Evolutionary conservation across 2,329 filamentous ascomycete species (phyloP).

Genomic region (Drechmeria coniospora): DNA sequence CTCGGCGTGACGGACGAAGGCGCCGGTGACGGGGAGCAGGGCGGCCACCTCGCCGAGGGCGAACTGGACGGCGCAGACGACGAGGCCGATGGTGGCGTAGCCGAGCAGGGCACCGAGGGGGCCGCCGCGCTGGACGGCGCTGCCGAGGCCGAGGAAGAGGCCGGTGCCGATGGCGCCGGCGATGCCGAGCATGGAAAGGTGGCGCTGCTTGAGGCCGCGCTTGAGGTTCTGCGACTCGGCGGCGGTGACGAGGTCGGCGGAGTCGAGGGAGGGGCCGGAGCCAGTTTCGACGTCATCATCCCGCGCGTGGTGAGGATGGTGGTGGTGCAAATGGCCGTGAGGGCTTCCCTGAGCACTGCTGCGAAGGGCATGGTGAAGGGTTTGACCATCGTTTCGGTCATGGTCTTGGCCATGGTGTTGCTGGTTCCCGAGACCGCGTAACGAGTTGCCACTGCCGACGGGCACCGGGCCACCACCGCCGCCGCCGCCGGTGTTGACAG

Average conservation of each 20-base stretch:
- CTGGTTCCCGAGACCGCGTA: no score
- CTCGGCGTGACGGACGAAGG: constrained; percentile 44
- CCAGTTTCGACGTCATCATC: neutral
- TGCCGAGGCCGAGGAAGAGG: constrained; percentile 42
- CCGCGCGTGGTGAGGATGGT: neutral
- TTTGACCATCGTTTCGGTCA: no score
- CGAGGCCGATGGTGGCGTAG: constrained; percentile 39
- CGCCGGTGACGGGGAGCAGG: constrained; percentile 45
- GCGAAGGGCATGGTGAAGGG: no score
- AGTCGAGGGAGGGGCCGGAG: neutral
- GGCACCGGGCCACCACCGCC: no score
- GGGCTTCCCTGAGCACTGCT: neutral
- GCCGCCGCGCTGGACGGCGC: constrained; percentile 34
- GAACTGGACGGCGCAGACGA: constrained; percentile 41
- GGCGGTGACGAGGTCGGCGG: constrained; percentile 28
- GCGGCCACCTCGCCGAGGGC: constrained; percentile 46
- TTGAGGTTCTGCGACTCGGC: constrained; percentile 33
- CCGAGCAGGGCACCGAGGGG: constrained; percentile 32
- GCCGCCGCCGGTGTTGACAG: no score
- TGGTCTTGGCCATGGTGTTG: neutral
- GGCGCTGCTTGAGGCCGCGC: constrained; percentile 22
- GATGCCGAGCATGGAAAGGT: constrained; percentile 47
- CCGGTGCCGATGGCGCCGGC: constrained; percentile 46
- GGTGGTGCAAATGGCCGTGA: neutral
- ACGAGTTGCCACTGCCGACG: no score